Conservation (phyloP, 768 basidiomycete genomes). For the Sarcodon sp. region DNA sequence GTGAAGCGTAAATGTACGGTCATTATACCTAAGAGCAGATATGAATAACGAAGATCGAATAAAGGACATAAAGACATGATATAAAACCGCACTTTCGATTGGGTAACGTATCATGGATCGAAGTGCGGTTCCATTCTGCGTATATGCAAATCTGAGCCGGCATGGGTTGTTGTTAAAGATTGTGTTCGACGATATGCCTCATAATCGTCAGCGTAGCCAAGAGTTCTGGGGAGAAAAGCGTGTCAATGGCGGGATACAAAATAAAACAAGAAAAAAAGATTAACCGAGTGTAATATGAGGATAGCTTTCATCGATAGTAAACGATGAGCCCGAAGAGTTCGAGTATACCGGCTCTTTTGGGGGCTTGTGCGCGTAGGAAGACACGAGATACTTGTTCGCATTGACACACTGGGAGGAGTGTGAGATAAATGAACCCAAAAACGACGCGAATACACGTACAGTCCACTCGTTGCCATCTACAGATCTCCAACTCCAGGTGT, state of each 20-base stretch:
- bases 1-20: too few relatives aligned
- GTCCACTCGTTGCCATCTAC: constrained; percentile 49
- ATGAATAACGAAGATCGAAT: too few relatives aligned
- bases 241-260: constrained; percentile 3
- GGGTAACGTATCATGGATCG: neutral
- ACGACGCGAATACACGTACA: constrained; percentile 22
- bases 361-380: constrained; percentile 40
- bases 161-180: constrained; percentile 15
- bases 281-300: constrained; percentile 42
- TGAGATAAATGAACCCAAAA: neutral
- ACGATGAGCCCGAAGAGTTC: constrained; percentile 44
- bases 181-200: constrained; percentile 42
- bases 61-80: too few relatives aligned
- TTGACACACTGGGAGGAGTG: constrained; percentile 37
- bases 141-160: neutral
- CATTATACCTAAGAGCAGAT: too few relatives aligned
- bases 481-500: constrained; percentile 42
- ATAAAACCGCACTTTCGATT: too few relatives aligned
- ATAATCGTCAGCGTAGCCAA: constrained; percentile 51
- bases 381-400: constrained; percentile 33
- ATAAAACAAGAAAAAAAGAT: constrained; percentile 7
- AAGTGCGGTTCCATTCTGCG: neutral
- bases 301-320: constrained; percentile 51
- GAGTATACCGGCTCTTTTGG: constrained; percentile 40
- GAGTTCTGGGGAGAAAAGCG: constrained; percentile 27